Base-by-base conservation (phyloP, 768 basidiomycete species). In the Russula sp. region DNA sequence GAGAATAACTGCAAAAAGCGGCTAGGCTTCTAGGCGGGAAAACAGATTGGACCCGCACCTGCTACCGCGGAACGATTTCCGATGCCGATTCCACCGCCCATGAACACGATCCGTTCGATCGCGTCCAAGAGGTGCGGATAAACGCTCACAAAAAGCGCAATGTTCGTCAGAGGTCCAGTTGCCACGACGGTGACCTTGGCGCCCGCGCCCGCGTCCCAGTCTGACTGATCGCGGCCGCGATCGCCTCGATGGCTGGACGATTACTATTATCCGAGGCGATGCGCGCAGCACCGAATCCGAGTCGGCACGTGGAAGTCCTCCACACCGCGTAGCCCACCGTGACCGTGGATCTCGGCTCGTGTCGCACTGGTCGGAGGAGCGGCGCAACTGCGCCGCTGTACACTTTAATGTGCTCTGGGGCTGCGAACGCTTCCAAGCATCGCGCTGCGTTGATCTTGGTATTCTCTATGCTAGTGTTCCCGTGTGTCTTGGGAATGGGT, bases 21-120 rank as follows among this genome's bases (percentile, higher is more conserved):
- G 36, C 36, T 38, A 13, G 13, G 36, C 36, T 14, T n/a, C n/a
- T n/a, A n/a, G n/a, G n/a, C n/a, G n/a, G n/a, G n/a, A n/a, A n/a
- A n/a, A n/a, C n/a, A n/a, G n/a, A n/a, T n/a, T n/a, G n/a, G n/a
- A 18, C 14, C 30, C 38, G 18, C 18, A 85, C 86, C 85, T 70
- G 90, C 91, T 13, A 84, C 87, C 16, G 92, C 78, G 9, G 89
- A 87, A 36, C 87, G 79, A 71, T 94, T 95, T 0, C 93, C 92
- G 26, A 90, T 71, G 10, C 92, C 92, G 32, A 92, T 86, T 2
- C 85, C 92, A n/a, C 93, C 93, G 13, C 93, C 93, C 93, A 96
- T 95, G 70, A 92, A 89, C 8, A 91, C 87, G 65, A 91, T 81
- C 64, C 89, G 83, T 64, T 86, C 84, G 6, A 92, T 75, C 11